Evolutionary conservation across 2,329 filamentous ascomycete species (phyloP), one percentile per base, ranked within the genome.

Genomic region (Bimuria novae-zelandiae): DNA sequence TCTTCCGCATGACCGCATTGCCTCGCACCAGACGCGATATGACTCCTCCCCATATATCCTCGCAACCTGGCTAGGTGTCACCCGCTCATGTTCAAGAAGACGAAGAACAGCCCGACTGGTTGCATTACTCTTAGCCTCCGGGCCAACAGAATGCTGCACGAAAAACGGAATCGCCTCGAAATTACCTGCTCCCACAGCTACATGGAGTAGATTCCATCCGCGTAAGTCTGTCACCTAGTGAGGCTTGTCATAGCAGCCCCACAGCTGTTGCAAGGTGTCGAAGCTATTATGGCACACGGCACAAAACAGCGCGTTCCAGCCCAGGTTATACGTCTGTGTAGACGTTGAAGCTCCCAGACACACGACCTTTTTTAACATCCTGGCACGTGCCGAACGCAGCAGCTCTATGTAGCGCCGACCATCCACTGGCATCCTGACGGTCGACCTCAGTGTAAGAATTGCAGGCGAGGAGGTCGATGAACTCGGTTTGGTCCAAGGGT

Each of bases 191-290:
- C 55, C 51, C 5, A 48, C 51, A 5, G 55, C 55, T 2, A 57
- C 37, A 39, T 57, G 55, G 2, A 57, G 33, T 10, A 54, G 29
- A 22, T 57, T 57, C 55, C 55, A 57, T 16, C 51, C 51, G 2
- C 55, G 47, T 7, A 51, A 17, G 25, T 57, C 55, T 19, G 10
- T 14, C 17, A 21, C 50, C 36, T 37, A n/a, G 7, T 33, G 17
- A 8, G 33, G 11, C 14, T 47, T 27, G 7, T 50, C 45, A 14
- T 37, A 11, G 4, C 17, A 2, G 3, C 22, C 19, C 43, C 44
- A 53, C 3, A 56, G 54, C 23, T 52, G 44, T 41, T 42, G 3
- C 21, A 56, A 12, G 2, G 50, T 50, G 3, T 50, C 49, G 4
- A 46, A 5, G 23, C 50, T 56, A 5, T 25, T 16, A n/a, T 22